These are phyloP conservation scores for Agaricales sp. DNA, from an alignment of 1,284 basidiomycete genomes.

Conservation along the genomic window DNA sequence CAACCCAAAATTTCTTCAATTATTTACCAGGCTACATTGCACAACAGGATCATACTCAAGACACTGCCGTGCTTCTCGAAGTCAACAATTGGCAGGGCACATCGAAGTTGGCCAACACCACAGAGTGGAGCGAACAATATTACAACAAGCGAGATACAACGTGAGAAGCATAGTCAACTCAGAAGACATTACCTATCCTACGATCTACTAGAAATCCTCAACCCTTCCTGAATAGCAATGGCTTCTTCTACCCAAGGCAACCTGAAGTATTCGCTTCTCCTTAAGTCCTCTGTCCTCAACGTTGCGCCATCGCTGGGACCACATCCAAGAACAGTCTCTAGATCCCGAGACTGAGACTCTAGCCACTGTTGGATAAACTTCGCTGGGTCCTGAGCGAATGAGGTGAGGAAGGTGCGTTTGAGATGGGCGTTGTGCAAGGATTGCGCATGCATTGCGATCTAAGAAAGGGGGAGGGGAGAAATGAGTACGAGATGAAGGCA, in stretches of 20 bases:
- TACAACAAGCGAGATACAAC: no score
- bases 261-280: constrained; percentile 82
- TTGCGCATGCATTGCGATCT: constrained; percentile 74
- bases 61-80: no score
- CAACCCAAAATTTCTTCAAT: no score
- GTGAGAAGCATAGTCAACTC: no score
- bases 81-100: no score
- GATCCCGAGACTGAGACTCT: constrained; percentile 82
- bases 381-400: constrained; percentile 75
- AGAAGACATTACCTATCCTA: constrained; percentile 9
- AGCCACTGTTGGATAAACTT: constrained; percentile 86
- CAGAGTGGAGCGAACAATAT: no score
- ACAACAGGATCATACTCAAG: no score
- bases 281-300: constrained; percentile 78
- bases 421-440: constrained; percentile 79
- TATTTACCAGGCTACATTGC: no score
- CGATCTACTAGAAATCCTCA: constrained; percentile 22
- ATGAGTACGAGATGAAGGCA: constrained; percentile 2
- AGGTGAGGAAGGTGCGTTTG: constrained; percentile 79
- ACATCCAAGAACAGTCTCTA: constrained; percentile 84
- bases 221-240: constrained; percentile 34
- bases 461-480: constrained; percentile 9
- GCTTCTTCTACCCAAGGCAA: constrained; percentile 82
- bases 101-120: no score
- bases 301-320: constrained; percentile 76